These are phyloP conservation scores for Fagopyrum tataricum DNA, from an alignment of 148 eudicot species.

Conservation along the genomic window DNA sequence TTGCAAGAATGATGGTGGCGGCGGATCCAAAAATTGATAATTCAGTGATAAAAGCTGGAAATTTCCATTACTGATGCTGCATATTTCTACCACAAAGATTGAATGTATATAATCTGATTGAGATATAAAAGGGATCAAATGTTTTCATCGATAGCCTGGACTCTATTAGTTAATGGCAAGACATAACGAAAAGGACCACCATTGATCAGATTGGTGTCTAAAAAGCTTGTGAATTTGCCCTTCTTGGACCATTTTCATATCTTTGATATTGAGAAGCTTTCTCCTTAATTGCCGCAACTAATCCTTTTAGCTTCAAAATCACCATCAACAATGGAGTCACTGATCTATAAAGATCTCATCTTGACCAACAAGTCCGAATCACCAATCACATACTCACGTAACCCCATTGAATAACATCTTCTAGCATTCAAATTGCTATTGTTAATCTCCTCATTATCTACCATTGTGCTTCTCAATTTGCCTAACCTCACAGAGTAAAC, in stretches of 20 bases:
- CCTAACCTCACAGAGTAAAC: slow-evolving; percentile 47
- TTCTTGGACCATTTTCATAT: slow-evolving; percentile 67
- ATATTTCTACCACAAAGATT: not conserved
- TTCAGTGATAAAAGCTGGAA: not conserved
- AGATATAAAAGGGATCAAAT: not conserved
- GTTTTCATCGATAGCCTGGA: slow-evolving; percentile 13
- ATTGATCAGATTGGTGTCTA: slow-evolving; percentile 19
- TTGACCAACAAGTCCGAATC: slow-evolving; percentile 32
- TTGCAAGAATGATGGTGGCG: no score
- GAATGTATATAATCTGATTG: not conserved
- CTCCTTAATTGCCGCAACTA: slow-evolving; percentile 31
- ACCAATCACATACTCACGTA: slow-evolving; percentile 47
- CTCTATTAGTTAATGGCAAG: slow-evolving; percentile 31
- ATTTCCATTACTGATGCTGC: not conserved
- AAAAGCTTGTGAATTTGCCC: slow-evolving; percentile 25
- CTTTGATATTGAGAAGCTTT: slow-evolving; percentile 69
- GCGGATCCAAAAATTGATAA: no score
- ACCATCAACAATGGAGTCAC: slow-evolving; percentile 13
- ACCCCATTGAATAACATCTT: slow-evolving; percentile 51
- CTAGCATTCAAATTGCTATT: slow-evolving; percentile 28
- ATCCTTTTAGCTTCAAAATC: slow-evolving; percentile 45
- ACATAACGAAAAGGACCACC: slow-evolving; percentile 22
- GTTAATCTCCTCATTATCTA: slow-evolving; percentile 17
- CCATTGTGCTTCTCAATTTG: slow-evolving; percentile 32
- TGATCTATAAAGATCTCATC: slow-evolving; percentile 3